phyloP scores from a whole-genome alignment of 192 early-diverging fungal species.

The Coemansia sp. region DNA sequence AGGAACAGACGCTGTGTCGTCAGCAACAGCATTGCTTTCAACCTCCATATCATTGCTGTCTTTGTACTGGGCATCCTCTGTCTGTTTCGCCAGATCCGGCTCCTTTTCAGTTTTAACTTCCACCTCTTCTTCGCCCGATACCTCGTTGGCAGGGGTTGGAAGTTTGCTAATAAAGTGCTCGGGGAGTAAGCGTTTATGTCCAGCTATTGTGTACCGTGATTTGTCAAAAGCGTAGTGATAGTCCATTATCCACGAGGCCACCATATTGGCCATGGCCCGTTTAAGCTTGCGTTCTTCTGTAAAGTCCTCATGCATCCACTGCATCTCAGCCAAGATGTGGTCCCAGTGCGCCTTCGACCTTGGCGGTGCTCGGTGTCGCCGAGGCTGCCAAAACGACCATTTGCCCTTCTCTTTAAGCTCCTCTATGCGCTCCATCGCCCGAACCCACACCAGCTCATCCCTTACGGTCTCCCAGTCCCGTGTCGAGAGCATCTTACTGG shows the following conservation, averaged over 20 bases:
- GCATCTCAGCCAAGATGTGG: constrained; percentile 52
- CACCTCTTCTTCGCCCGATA: not conserved
- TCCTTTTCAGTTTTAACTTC: not conserved
- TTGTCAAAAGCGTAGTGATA: constrained; percentile 51
- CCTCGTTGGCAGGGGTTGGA: not conserved
- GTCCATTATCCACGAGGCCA: constrained; percentile 53
- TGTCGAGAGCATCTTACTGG: constrained; percentile 39
- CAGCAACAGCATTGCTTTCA: constrained; percentile 1
- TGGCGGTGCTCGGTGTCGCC: constrained; percentile 49
- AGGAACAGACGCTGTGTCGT: constrained; percentile 1
- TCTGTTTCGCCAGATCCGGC: not conserved
- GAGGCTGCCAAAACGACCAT: constrained; percentile 55
- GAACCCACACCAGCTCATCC: constrained; percentile 46
- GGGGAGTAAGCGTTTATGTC: constrained; percentile 13
- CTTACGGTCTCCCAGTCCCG: constrained; percentile 49
- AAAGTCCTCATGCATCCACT: constrained; percentile 55
- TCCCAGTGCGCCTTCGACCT: constrained; percentile 57
- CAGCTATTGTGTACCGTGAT: constrained; percentile 39
- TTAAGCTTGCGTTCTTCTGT: constrained; percentile 51
- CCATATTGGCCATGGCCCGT: constrained; percentile 37
- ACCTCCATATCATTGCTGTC: not conserved
- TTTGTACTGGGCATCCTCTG: not conserved
- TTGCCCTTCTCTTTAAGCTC: constrained; percentile 47
- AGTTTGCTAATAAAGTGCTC: constrained; percentile 11
- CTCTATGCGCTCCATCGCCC: constrained; percentile 54